Conservation (phyloP, 2,329 filamentous ascomycete species). For the Pseudogymnoascus destructans region DNA sequence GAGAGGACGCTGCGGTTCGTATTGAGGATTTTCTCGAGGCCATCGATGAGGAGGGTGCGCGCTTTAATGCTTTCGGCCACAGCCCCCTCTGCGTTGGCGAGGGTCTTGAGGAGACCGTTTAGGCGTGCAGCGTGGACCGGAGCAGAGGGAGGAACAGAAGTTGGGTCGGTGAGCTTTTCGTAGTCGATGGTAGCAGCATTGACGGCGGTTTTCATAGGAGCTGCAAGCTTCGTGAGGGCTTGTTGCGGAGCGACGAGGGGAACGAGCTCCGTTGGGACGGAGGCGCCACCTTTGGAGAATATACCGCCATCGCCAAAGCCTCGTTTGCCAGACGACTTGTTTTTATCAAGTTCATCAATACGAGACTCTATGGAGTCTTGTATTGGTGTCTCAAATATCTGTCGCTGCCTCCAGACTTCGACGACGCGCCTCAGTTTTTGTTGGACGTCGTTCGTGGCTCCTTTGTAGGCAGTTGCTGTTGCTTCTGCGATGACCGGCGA, state of each 20-base stretch:
- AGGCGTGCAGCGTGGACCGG: conserved; percentile 87
- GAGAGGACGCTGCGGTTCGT: conserved; percentile 57
- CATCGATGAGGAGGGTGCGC: conserved; percentile 61
- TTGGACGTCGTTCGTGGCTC: conserved; percentile 73
- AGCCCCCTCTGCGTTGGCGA: conserved; percentile 78
- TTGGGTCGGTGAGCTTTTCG: conserved; percentile 65
- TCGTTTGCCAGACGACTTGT: conserved; percentile 38
- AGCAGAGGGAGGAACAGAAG: conserved; percentile 56
- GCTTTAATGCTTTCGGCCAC: conserved; percentile 84
- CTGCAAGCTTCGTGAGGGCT: conserved; percentile 57
- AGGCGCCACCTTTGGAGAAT: conserved; percentile 45
- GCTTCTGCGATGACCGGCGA: conserved; percentile 86
- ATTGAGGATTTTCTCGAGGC: conserved; percentile 69
- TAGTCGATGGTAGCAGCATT: conserved; percentile 69
- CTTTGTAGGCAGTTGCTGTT: conserved; percentile 81
- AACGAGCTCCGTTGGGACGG: conserved; percentile 63
- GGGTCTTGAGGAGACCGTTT: conserved; percentile 74
- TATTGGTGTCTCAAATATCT: conserved; percentile 70
- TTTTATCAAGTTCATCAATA: conserved; percentile 57
- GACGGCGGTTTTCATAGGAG: conserved; percentile 52
- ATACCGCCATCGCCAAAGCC: conserved; percentile 53
- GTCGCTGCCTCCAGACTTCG: conserved; percentile 82
- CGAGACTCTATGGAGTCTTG: conserved; percentile 69
- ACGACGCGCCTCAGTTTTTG: conserved; percentile 77
- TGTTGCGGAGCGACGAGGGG: conserved; percentile 64